Base-by-base conservation (phyloP, 768 basidiomycete genomes). In the Suillus ampliporus region DNA sequence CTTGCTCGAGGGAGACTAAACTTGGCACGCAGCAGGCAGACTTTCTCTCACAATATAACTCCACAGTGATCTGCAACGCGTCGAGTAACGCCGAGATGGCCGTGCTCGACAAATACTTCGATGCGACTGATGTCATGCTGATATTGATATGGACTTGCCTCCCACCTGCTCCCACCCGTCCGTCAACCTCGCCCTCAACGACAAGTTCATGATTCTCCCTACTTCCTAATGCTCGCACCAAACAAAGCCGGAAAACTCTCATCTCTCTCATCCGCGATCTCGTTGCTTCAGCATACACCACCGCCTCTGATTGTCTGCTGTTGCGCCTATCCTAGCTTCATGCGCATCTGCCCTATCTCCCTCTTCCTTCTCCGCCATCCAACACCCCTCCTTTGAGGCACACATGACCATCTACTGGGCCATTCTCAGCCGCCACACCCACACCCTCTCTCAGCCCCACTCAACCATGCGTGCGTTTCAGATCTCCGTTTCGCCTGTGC, bases 361-460 rank as follows among this genome's bases (percentile, higher is more conserved):
- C 15, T 41, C 15, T 7, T 41, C 15, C 15, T 76, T 91, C 41
- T 79, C 86, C 0, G 63, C 77, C 0, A 67, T 91, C 11, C 75
- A 91, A 0, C 90, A 90, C 52, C 82, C 74, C 34, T 84, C 78
- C 9, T 85, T 91, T 44, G 90, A 90, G 67, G 79, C 77, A 0
- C 88, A 86, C 67, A 86, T 86, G 0, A 86, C 89, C 0, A 65
- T 92, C 3, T 91, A 91, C 70, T 91, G 90, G 90, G 86, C 86
- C 0, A 85, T 91, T 64, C 75, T 91, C 34, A 89, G 88, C 61
- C 82, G 82, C 5, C 59, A 62, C 6, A 54, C 69, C 19, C 71
- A 76, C 40, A 69, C 83, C 28, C 65, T 89, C 5, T 72, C 86
- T 28, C 80, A 82, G 76, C 80, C 0, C 82, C 83, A 14, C 70